Conservation (phyloP, 2,329 filamentous ascomycete genomes). For the Tolypocladium tropicale region DNA sequence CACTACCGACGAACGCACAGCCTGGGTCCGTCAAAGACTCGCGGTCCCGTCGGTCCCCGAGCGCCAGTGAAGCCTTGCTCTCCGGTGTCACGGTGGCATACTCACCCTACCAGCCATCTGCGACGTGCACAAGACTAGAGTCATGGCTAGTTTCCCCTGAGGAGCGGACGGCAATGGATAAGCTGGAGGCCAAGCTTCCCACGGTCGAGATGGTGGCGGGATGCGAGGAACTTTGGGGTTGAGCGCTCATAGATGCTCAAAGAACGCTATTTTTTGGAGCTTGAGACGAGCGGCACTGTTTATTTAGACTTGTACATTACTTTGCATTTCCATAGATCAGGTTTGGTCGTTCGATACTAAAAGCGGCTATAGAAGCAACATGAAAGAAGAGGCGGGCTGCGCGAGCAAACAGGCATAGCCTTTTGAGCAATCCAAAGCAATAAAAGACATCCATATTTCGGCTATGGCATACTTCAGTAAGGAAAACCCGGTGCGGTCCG, state of each 20-base stretch:
- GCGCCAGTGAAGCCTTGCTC: not conserved
- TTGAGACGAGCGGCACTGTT: too few relatives aligned
- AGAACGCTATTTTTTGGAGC: not conserved
- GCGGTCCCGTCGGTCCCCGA: not conserved
- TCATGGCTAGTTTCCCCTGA: not conserved
- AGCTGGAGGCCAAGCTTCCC: not conserved
- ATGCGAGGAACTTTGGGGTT: not conserved
- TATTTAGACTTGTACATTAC: too few relatives aligned
- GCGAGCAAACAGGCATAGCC: not conserved
- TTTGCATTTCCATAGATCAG: too few relatives aligned
- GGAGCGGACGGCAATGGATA: not conserved
- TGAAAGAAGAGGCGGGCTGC: not conserved
- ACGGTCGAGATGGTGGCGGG: not conserved
- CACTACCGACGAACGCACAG: too few relatives aligned
- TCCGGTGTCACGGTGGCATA: not conserved
- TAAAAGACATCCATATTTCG: too few relatives aligned
- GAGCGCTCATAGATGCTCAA: not conserved
- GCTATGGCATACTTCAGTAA: too few relatives aligned
- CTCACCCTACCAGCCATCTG: not conserved
- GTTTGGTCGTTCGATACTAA: too few relatives aligned
- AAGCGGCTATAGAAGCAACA: too few relatives aligned
- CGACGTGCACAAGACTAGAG: not conserved
- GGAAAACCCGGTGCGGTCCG: too few relatives aligned
- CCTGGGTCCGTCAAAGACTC: not conserved
- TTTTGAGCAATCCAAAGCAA: too few relatives aligned